Evolutionary conservation across 257 asterid genomes (phyloP), one percentile per base, ranked within the genome.

Genomic region (Osmanthus fragrans): DNA sequence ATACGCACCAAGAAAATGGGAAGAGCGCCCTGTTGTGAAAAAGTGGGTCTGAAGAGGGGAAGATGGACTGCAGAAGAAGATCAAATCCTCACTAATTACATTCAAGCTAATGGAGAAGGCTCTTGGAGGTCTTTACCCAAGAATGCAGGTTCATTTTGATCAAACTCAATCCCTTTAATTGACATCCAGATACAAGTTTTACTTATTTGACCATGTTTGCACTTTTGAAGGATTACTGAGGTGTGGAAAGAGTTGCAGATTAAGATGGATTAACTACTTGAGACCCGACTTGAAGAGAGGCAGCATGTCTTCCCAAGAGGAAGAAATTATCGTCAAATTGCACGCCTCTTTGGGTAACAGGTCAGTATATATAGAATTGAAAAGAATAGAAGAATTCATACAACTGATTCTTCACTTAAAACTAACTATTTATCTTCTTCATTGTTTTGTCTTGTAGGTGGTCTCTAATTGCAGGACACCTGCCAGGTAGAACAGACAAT

Each of bases 401-500:
- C 34, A 1, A 30, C 32, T 30, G 32, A 30, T 30, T 30, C 39
- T 34, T 34, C 39, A 34, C 39, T 34, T 34, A 34, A 34, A 34
- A 34, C 37, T 34, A 34, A 34, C 39, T 34, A 34, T 34, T 34
- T 4, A 5, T 34, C 39, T 34, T 36, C 40, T 36, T 0, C 0
- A 5, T 7, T 40, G 47, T 40, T 2, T 10, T 40, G 13, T 68
- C n/a, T n/a, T 84, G 74, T 47, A 94, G 97, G 82, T 94, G 97
- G 98, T 92, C 98, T 2, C n/a, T 92, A 36, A 94, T 94, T 25
- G 97, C 97, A 1, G 92, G 84, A 21, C 80, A 90, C 70, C 82
- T 94, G 78, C 92, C 97, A 18, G 97, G 98, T 86, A 87, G 98
- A 89, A 94, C 98, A 81, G 98, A 94, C 94, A 94, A 94, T 87